Base-by-base conservation (phyloP, 805 yeast species). In the Ogataea neopini region DNA sequence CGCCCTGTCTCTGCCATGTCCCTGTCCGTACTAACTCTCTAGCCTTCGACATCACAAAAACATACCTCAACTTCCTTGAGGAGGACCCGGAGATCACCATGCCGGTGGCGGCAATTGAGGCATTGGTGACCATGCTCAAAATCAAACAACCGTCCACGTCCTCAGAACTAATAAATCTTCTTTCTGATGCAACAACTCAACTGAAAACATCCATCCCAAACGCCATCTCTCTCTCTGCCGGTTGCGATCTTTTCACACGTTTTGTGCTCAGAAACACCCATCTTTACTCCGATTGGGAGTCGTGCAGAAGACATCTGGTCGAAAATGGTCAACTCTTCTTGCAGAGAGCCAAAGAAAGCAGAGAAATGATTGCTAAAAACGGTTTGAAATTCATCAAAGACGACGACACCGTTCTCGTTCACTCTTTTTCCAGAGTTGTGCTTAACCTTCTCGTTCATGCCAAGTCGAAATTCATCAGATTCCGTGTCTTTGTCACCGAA, bases 91-190 rank as follows among this genome's bases (percentile, higher is more conserved):
- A 94, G 48, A 88, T 94, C 83, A 91, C 99, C 5, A 94, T 91
- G 97, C 99, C 99, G 1, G 88, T 94, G 28, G 99, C 99, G 36
- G 99, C 99, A 29, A 94, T 94, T 61, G 98, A 94, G 71, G 82
- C 96, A 10, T 73, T 94, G 38, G 96, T 94, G 22, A 86, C 94
- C 7, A 77, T 94, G 69, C 70, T 92, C 23, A 77, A 84, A 53
- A 81, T 84, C 41, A 84, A 89, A 57, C 90, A 89, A 64, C 97
- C 99, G 6, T 77, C 89, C 8, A 94, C 99, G 0, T 89, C 96
- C 1, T 88, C 97, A 2, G 99, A 94, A 64, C 77, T 94, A 62
- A 91, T 91, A 60, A 86, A 81, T 43, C 73, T 90, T 10, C 80
- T 92, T 43, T 85, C 86, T 47, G 79, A 81, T 37, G 94, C 96